Evolutionary conservation across 129 eudicot genomes (phyloP).

Genomic region (Lonicera japonica): DNA sequence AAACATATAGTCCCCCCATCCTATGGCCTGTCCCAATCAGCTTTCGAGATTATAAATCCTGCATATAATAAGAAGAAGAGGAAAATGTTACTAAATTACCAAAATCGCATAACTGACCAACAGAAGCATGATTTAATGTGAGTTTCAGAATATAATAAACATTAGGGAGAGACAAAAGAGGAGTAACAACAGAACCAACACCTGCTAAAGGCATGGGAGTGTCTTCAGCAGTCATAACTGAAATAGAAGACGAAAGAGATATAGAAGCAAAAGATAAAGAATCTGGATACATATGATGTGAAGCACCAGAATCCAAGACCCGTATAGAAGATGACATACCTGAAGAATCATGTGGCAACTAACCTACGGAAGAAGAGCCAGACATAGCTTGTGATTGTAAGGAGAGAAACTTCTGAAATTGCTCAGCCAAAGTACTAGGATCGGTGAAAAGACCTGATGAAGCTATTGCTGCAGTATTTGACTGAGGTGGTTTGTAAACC

Average conservation of each 20-base stretch:
- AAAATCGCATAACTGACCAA: conserved; percentile 2
- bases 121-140: neutral
- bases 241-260: neutral
- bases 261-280: conserved; percentile 2
- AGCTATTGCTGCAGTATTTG: no score
- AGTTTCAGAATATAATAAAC: conserved; percentile 3
- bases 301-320: no score
- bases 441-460: no score
- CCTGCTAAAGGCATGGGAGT: conserved; percentile 7
- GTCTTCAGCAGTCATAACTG: conserved; percentile 3
- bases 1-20: neutral
- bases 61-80: neutral
- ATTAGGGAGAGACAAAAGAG: neutral
- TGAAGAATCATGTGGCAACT: no score
- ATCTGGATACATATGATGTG: conserved; percentile 1
- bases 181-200: conserved; percentile 7
- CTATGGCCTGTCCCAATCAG: conserved; percentile 8
- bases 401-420: no score
- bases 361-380: no score
- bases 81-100: conserved; percentile 1
- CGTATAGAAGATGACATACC: no score
- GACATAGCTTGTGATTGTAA: no score
- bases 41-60: neutral
- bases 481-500: no score
- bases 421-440: no score